Evolutionary conservation across 331 rosid species (phyloP).

Genomic region (Malus hybrid): DNA sequence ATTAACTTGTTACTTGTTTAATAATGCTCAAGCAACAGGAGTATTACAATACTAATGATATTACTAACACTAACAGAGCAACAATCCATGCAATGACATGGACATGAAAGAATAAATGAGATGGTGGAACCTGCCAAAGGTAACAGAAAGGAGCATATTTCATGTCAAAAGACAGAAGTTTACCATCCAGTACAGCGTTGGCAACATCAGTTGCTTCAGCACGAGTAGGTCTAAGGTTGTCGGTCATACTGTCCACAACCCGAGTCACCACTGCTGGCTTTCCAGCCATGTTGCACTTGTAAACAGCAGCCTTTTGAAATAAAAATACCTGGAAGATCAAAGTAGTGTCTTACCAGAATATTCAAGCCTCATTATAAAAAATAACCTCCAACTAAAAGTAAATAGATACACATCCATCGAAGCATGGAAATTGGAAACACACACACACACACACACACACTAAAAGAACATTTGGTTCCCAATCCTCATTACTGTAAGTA

Average conservation of each 20-base stretch:
- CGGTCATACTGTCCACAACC: conserved; percentile 41
- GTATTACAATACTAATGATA: not conserved
- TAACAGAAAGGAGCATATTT: conserved; percentile 6
- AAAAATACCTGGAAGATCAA: conserved; percentile 25
- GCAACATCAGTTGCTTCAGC: conserved; percentile 45
- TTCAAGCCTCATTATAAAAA: not conserved
- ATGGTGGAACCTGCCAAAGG: conserved; percentile 1
- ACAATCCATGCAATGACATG: not conserved
- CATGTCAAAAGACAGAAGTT: not conserved
- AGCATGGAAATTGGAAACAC: not conserved
- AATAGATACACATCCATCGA: not conserved
- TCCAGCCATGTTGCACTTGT: conserved; percentile 41
- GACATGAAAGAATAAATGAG: conserved; percentile 2
- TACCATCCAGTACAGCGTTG: conserved; percentile 33
- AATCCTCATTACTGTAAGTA: not conserved
- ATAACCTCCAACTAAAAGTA: not conserved
- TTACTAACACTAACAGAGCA: not conserved
- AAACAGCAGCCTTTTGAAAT: conserved; percentile 35
- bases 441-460: not conserved
- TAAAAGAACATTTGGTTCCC: not conserved
- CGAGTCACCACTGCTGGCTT: conserved; percentile 39
- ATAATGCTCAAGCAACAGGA: conserved; percentile 8
- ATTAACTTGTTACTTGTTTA: not conserved
- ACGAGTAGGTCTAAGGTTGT: conserved; percentile 38
- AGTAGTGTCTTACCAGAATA: not conserved